Evolutionary conservation across 441 rosid genomes (phyloP).

Genomic region (Brassica hybrid): DNA sequence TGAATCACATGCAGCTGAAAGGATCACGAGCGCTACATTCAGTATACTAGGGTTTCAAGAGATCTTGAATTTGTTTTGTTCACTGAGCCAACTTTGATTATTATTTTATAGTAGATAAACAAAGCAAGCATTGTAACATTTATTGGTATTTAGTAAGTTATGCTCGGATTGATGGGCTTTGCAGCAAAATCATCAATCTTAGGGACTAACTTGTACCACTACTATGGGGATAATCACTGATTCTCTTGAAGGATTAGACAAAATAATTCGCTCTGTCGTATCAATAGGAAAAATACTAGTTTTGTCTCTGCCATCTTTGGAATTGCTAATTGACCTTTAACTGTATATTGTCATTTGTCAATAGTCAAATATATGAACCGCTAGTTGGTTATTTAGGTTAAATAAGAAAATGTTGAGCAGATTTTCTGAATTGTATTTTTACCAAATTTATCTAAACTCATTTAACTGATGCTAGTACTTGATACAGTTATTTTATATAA

Average conservation of each 20-base stretch:
- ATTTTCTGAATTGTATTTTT: too few relatives aligned
- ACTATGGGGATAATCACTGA: constrained; percentile 4
- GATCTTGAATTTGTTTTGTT: constrained; percentile 16
- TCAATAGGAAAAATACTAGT: background rate
- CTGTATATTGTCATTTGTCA: too few relatives aligned
- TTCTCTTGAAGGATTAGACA: background rate
- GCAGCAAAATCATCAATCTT: background rate
- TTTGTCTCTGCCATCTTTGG: too few relatives aligned
- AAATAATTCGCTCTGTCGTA: constrained; percentile 16
- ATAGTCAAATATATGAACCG: background rate
- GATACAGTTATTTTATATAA: background rate
- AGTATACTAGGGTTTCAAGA: constrained; percentile 21
- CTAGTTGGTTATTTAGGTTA: background rate
- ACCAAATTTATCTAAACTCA: background rate
- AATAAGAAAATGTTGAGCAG: background rate
- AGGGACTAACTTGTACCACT: background rate
- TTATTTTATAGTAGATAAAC: constrained; percentile 10
- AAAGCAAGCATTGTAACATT: background rate
- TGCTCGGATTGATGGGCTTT: background rate
- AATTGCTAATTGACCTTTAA: too few relatives aligned
- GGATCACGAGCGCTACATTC: constrained; percentile 36
- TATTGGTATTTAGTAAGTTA: background rate
- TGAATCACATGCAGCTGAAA: constrained; percentile 39
- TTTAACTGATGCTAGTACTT: background rate
- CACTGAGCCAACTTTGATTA: constrained; percentile 20